Percentiles rank a stretch among this genome's conserved stretches.
phyloP scores from a whole-genome alignment of 306 rosid genomes.

The Medicago arabica region DNA sequence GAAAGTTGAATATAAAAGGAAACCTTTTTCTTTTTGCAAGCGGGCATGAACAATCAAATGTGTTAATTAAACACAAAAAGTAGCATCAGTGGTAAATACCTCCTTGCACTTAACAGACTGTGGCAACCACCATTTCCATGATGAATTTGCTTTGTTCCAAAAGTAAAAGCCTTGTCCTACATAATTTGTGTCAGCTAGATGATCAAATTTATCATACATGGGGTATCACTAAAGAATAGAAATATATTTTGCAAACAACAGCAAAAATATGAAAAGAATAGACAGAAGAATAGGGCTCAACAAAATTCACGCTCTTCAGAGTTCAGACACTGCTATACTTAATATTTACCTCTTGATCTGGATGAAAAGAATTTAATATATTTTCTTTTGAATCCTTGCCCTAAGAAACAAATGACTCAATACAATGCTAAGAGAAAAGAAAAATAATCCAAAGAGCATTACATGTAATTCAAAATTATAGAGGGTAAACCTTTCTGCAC shows the following conservation, averaged over 20 bases:
- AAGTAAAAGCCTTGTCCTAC: slow-evolving; percentile 61
- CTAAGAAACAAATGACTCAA: slow-evolving; percentile 66
- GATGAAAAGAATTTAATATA: slow-evolving; percentile 61
- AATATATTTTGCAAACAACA: neutral
- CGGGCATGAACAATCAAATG: slow-evolving; percentile 16
- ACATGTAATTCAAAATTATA: slow-evolving; percentile 39
- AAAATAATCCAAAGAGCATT: slow-evolving; percentile 38
- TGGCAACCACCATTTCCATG: slow-evolving; percentile 53
- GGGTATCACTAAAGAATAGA: slow-evolving; percentile 29
- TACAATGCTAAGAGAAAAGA: slow-evolving; percentile 33
- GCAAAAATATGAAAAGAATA: slow-evolving; percentile 20
- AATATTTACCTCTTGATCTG: slow-evolving; percentile 60
- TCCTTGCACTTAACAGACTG: slow-evolving; percentile 49
- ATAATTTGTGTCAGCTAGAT: slow-evolving; percentile 48
- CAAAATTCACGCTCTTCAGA: slow-evolving; percentile 27
- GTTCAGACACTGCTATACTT: slow-evolving; percentile 20
- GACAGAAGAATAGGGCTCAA: slow-evolving; percentile 16
- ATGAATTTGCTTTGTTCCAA: slow-evolving; percentile 59
- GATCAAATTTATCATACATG: slow-evolving; percentile 36
- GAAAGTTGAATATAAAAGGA: slow-evolving; percentile 28
- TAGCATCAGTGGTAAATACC: slow-evolving; percentile 51
- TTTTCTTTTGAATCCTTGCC: slow-evolving; percentile 93
- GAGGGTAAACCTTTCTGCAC: slow-evolving; percentile 67
- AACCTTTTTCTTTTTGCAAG: neutral
- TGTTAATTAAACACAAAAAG: slow-evolving; percentile 4